Evolutionary conservation across 108 stramenopile genomes (phyloP), one percentile per base, ranked within the genome.

Genomic region (Ochromonas danica): DNA sequence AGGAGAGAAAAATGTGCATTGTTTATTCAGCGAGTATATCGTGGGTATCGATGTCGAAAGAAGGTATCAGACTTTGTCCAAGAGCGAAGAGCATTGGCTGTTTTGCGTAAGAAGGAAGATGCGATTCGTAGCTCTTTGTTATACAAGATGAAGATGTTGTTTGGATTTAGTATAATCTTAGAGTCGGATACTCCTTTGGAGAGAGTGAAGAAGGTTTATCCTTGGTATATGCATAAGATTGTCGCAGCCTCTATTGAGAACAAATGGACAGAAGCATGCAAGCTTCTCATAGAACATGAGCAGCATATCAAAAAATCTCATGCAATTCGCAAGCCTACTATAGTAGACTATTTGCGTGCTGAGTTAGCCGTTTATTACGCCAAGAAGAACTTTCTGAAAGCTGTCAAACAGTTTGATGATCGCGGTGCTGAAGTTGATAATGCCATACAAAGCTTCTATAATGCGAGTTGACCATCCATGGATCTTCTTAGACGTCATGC

Each of bases 201-300:
- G 25, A 3, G 63, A 35, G 63, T 67, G 63, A 67, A 67, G 63
- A 67, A 67, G 31, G 3, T 67, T 6, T 67, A 67, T 67, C 63
- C 63, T 31, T 31, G 31, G 31, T 67, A 67, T 67, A 31, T 31
- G 17, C 63, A 67, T 67, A 3, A 36, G 17, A 67, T 67, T 67
- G 17, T 67, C 3, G 31, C 17, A 10, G 63, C 3, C 6, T 67
- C 14, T 36, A 31, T 67, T 31, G 63, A 67, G 17, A 67, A 67
- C 25, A 28, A 67, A 31, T 67, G 63, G 63, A 35, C 63, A 36
- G 30, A 31, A 31, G 63, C 63, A 6, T 67, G 63, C 31, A 22
- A 67, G 31, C 35, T 67, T 28, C 63, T 67, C 10, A 36, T 67
- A 6, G 63, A 28, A 28, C 63, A 67, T 67, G 63, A 67, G 25